Conservation (phyloP, 768 basidiomycete species). For the Dentipellis fragilis region DNA sequence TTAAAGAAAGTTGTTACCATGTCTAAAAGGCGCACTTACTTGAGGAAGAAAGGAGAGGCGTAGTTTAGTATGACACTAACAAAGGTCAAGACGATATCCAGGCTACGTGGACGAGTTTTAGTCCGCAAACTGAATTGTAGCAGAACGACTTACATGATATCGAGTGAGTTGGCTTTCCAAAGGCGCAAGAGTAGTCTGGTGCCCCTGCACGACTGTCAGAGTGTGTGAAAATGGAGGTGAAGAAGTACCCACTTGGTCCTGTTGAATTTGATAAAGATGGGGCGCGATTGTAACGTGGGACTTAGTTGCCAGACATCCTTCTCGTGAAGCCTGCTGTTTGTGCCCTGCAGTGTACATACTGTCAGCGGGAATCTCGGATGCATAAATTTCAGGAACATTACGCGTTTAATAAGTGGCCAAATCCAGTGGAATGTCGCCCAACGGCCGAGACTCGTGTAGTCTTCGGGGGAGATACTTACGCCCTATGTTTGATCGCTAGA, state of each 20-base stretch:
- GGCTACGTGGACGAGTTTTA: slow-evolving; percentile 1
- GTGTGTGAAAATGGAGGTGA: background rate
- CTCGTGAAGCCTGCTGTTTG: background rate
- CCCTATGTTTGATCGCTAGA: background rate
- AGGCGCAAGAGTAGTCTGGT: slow-evolving; percentile 34
- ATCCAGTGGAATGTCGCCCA: slow-evolving; percentile 63
- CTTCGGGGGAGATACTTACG: slow-evolving; percentile 15
- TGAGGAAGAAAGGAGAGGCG: slow-evolving; percentile 77
- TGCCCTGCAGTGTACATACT: background rate
- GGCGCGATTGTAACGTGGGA: background rate
- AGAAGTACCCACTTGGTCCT: slow-evolving; percentile 13
- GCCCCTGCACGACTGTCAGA: slow-evolving; percentile 3
- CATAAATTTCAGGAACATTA: background rate
- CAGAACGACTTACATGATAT: slow-evolving; percentile 23
- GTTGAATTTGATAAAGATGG: slow-evolving; percentile 25
- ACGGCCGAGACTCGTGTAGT: slow-evolving; percentile 51
- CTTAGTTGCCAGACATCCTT: background rate
- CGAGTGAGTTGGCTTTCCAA: slow-evolving; percentile 35
- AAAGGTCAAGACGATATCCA: slow-evolving; percentile 65
- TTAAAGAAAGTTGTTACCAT: background rate
- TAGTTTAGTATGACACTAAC: slow-evolving; percentile 71
- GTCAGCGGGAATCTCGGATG: background rate
- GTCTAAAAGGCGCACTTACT: slow-evolving; percentile 18
- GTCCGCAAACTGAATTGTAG: no score
- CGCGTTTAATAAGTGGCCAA: slow-evolving; percentile 39